Evolutionary conservation across 345 rosid genomes (phyloP).

Genomic region (Abelmoschus esculentus): DNA sequence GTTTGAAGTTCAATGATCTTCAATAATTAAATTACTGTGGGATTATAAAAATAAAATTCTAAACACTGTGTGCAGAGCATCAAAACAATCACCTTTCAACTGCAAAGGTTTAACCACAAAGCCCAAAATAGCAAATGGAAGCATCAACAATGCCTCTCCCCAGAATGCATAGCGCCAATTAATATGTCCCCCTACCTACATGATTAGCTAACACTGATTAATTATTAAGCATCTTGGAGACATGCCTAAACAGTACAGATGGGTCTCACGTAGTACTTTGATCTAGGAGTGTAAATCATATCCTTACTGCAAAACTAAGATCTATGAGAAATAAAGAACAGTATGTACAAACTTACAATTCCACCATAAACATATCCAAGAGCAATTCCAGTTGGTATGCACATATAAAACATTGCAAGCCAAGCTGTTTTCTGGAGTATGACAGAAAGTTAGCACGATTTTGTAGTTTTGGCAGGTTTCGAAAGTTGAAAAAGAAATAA

Average conservation of each 20-base stretch:
- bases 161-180: conserved; percentile 80
- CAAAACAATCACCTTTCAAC: conserved; percentile 59
- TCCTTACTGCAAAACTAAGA: too few species aligned
- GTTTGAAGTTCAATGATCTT: not conserved
- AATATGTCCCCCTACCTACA: conserved; percentile 57
- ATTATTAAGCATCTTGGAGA: not conserved
- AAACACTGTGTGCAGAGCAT: not conserved
- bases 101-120: conserved; percentile 75
- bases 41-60: not conserved
- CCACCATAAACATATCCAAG: conserved; percentile 91
- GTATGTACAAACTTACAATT: conserved; percentile 40
- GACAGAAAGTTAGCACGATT: not conserved
- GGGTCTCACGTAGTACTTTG: too few species aligned
- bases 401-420: conserved; percentile 95
- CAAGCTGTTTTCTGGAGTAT: conserved; percentile 70
- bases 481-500: not conserved
- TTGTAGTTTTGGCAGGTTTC: not conserved
- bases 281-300: too few species aligned
- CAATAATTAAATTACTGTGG: not conserved
- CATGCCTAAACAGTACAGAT: too few species aligned
- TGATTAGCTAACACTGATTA: conserved; percentile 3
- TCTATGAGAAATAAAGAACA: not conserved
- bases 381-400: conserved; percentile 89
- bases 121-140: conserved; percentile 64
- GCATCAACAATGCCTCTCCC: conserved; percentile 81